phyloP scores from a whole-genome alignment of 768 basidiomycete species.

The Austroboletus eburneus region DNA sequence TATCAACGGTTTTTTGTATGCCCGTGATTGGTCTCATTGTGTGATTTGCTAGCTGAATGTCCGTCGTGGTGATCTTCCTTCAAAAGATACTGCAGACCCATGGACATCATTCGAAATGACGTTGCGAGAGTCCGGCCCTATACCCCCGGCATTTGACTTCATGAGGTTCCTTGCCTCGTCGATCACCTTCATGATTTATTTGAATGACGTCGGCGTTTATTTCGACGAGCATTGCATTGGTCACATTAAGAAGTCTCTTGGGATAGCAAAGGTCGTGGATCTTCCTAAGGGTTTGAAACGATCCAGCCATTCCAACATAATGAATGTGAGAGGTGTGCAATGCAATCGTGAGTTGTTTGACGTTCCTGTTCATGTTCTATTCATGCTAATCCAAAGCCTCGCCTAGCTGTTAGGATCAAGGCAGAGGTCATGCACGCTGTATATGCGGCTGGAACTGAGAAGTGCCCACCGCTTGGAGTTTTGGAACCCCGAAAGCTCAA shows the following conservation, averaged over 20 bases:
- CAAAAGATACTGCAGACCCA: constrained; percentile 32
- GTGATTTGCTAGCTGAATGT: constrained; percentile 60
- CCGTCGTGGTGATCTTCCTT: constrained; percentile 64
- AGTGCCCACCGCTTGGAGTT: constrained; percentile 38
- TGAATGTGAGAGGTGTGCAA: constrained; percentile 64
- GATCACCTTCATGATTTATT: constrained; percentile 86
- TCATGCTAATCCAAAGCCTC: not conserved
- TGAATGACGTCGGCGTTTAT: constrained; percentile 74
- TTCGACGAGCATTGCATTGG: constrained; percentile 76
- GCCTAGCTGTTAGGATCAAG: constrained; percentile 34
- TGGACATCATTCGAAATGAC: constrained; percentile 94
- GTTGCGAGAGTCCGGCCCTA: constrained; percentile 73
- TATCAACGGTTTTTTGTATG: constrained; percentile 18
- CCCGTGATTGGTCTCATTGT: not conserved
- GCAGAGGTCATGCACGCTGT: not conserved
- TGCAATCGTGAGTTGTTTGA: constrained; percentile 48
- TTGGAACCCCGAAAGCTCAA: constrained; percentile 27
- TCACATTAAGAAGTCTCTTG: constrained; percentile 58
- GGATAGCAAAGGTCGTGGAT: constrained; percentile 44
- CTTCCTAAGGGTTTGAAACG: constrained; percentile 55
- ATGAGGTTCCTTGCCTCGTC: constrained; percentile 86
- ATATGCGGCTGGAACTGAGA: constrained; percentile 32
- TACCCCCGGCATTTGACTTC: constrained; percentile 83
- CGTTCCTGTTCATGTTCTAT: not conserved
- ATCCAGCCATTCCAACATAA: constrained; percentile 54